phyloP scores from a whole-genome alignment of 1,284 basidiomycete species.

The Boletus semigastroideus region DNA sequence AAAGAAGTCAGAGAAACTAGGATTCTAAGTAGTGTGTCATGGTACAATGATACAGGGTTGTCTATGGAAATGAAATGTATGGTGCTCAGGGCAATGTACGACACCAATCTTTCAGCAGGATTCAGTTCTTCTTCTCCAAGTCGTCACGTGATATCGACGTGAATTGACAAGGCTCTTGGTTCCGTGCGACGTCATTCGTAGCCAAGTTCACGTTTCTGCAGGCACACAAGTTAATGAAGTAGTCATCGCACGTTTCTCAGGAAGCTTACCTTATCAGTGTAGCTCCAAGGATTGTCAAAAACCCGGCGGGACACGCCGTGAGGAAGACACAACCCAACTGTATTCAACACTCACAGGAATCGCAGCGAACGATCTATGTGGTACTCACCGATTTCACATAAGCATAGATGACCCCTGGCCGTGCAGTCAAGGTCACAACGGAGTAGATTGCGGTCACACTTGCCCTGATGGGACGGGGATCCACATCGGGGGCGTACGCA shows the following conservation, averaged over 20 bases:
- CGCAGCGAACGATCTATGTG: too few species aligned
- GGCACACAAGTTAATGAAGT: background rate
- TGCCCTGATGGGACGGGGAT: constrained; percentile 9
- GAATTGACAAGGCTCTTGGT: background rate
- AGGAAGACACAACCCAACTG: constrained; percentile 16
- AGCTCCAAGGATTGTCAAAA: constrained; percentile 10
- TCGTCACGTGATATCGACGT: background rate
- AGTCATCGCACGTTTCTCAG: background rate
- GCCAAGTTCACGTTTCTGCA: constrained; percentile 12
- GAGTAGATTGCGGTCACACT: constrained; percentile 14
- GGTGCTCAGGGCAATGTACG: background rate
- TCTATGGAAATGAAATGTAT: background rate
- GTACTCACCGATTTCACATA: constrained; percentile 13
- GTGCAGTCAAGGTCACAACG: constrained; percentile 1
- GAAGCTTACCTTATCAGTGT: constrained; percentile 7
- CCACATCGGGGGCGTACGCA: constrained; percentile 11
- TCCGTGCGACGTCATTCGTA: background rate
- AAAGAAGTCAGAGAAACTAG: background rate
- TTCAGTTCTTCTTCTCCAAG: background rate
- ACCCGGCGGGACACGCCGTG: constrained; percentile 7
- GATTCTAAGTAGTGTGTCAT: background rate
- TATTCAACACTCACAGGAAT: background rate
- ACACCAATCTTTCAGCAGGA: background rate
- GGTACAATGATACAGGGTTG: background rate
- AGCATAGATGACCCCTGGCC: constrained; percentile 8